Percentiles rank a stretch among this genome's conserved stretches.
Evolutionary conservation across 1,139 yeast genomes (phyloP).

Genomic region (Taphrina flavorubra): DNA sequence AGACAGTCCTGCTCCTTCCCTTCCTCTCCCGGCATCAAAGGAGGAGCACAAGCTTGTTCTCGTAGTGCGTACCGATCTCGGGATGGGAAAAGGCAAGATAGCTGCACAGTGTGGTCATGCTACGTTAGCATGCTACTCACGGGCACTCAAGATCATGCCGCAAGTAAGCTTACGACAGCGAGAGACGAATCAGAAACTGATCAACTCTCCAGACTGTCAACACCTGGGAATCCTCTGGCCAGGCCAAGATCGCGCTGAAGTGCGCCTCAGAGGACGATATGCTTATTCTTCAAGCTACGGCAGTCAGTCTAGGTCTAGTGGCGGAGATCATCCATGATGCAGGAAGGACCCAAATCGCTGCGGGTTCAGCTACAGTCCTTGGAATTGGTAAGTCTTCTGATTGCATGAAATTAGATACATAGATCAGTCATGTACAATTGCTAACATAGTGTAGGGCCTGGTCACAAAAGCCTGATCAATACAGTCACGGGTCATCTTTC

Average conservation of each 20-base stretch:
- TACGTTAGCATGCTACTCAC: constrained; percentile 84
- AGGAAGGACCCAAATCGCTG: constrained; percentile 92
- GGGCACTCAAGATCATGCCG: constrained; percentile 60
- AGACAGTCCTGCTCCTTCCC: constrained; percentile 16
- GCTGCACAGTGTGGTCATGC: constrained; percentile 99
- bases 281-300: constrained; percentile 78
- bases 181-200: too few species aligned
- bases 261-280: constrained; percentile 73
- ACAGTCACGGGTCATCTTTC: constrained; percentile 79
- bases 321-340: constrained; percentile 89
- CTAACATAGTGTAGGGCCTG: constrained; percentile 63
- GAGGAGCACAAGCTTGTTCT: constrained; percentile 63
- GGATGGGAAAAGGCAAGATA: constrained; percentile 90
- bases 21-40: constrained; percentile 1
- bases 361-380: constrained; percentile 92
- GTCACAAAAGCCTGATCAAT: constrained; percentile 83
- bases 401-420: background rate
- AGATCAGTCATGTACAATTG: background rate
- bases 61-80: constrained; percentile 83
- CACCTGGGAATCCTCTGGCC: constrained; percentile 80
- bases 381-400: constrained; percentile 61
- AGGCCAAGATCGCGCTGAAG: constrained; percentile 92
- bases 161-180: constrained; percentile 49
- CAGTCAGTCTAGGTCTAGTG: constrained; percentile 78
- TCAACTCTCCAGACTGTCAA: constrained; percentile 58